Evolutionary conservation across 148 eudicot species (phyloP).

Genomic region (Rhododendron ovatum): DNA sequence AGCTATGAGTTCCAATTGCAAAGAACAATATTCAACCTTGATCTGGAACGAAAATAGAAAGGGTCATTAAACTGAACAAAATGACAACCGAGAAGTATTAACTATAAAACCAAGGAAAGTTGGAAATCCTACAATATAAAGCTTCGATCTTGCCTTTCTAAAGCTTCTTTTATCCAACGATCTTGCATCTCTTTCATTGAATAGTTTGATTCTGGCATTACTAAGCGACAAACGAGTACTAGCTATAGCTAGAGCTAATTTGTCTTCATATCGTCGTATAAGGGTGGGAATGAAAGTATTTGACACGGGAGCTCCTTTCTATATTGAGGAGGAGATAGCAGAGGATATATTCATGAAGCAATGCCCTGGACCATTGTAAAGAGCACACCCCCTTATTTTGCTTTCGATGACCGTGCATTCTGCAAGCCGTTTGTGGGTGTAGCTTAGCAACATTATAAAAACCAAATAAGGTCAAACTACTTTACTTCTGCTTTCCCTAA

Average conservation of each 20-base stretch:
- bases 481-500: slow-evolving; percentile 36
- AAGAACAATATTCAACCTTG: slow-evolving; percentile 54
- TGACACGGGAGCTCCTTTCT: background rate
- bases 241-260: background rate
- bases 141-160: too few species aligned
- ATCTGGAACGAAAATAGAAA: slow-evolving; percentile 4
- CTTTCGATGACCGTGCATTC: background rate
- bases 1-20: slow-evolving; percentile 52
- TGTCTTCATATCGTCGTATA: background rate
- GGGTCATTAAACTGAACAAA: slow-evolving; percentile 4
- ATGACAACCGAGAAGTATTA: background rate
- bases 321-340: background rate
- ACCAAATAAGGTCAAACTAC: slow-evolving; percentile 22
- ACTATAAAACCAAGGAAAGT: background rate
- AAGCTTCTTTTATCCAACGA: too few species aligned
- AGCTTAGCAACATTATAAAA: background rate
- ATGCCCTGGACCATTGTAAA: background rate
- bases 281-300: background rate
- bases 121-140: background rate
- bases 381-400: background rate
- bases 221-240: too few species aligned
- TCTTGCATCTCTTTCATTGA: too few species aligned
- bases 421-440: too few species aligned
- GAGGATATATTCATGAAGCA: background rate
- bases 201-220: background rate